phyloP scores from a whole-genome alignment of 805 yeast genomes.

The Deakozyma indianensis region DNA sequence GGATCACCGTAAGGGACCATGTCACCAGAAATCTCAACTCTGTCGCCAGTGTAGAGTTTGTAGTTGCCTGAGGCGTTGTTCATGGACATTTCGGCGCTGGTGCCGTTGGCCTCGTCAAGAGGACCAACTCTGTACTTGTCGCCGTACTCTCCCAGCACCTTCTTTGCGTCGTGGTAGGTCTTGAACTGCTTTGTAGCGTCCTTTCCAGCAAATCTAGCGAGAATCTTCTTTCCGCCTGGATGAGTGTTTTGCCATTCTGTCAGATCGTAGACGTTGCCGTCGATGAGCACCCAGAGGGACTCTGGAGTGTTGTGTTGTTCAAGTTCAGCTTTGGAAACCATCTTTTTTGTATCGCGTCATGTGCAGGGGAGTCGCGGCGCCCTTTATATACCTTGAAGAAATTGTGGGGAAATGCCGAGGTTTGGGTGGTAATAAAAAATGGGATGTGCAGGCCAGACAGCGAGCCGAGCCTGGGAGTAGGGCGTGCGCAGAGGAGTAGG shows the following conservation, averaged over 20 bases:
- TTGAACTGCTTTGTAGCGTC: slow-evolving; percentile 59
- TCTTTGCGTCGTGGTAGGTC: slow-evolving; percentile 28
- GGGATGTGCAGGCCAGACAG: not conserved
- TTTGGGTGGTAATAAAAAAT: not conserved
- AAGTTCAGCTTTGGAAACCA: slow-evolving; percentile 31
- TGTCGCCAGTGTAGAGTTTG: slow-evolving; percentile 4
- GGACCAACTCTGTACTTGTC: slow-evolving; percentile 20
- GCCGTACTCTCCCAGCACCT: slow-evolving; percentile 22
- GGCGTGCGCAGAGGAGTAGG: too few species aligned
- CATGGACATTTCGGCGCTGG: slow-evolving; percentile 1
- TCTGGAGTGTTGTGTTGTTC: slow-evolving; percentile 58
- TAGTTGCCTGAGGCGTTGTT: not conserved
- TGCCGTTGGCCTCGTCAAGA: slow-evolving; percentile 8
- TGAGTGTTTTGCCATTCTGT: slow-evolving; percentile 60
- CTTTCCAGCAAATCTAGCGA: slow-evolving; percentile 65
- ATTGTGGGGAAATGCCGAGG: not conserved
- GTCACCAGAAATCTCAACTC: slow-evolving; percentile 14
- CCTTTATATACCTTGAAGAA: not conserved
- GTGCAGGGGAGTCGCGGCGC: not conserved
- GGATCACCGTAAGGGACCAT: slow-evolving; percentile 30
- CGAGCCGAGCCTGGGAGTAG: too few species aligned
- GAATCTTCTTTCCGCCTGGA: slow-evolving; percentile 68
- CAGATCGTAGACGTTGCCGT: slow-evolving; percentile 67
- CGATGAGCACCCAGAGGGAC: slow-evolving; percentile 73
- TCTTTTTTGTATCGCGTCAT: not conserved